phyloP scores from a whole-genome alignment of 257 asterid species.

The Jacaranda copaia region DNA sequence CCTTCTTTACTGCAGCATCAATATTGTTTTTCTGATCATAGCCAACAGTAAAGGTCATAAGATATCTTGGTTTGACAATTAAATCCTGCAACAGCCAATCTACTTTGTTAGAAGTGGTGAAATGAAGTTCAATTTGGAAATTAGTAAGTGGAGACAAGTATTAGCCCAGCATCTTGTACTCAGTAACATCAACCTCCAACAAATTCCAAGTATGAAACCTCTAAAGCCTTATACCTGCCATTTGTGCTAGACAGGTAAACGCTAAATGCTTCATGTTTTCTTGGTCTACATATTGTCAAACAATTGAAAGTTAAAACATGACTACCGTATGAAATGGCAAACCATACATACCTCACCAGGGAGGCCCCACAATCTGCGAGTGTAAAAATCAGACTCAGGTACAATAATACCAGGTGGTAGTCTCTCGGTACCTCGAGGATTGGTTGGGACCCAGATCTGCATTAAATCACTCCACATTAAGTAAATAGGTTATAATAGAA shows the following conservation, averaged over 20 bases:
- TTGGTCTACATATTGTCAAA: too few relatives aligned
- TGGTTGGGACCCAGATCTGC: conserved; percentile 86
- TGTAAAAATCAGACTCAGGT: conserved; percentile 71
- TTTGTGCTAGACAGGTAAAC: too few relatives aligned
- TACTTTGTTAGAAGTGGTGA: conserved; percentile 25
- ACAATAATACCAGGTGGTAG: conserved; percentile 76
- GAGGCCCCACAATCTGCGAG: conserved; percentile 82
- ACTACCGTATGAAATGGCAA: neutral
- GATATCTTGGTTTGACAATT: conserved; percentile 81
- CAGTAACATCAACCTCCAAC: too few relatives aligned
- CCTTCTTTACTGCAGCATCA: conserved; percentile 90
- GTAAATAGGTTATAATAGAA: neutral
- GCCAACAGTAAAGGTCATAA: conserved; percentile 89
- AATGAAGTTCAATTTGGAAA: neutral
- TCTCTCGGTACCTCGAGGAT: conserved; percentile 91
- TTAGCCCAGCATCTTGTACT: too few relatives aligned
- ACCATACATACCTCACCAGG: conserved; percentile 74
- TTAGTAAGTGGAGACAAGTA: neutral
- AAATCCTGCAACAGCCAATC: conserved; percentile 62
- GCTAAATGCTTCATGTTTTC: too few relatives aligned
- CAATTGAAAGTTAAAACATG: neutral
- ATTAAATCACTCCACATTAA: conserved; percentile 28
- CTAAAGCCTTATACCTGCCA: too few relatives aligned
- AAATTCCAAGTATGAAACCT: too few relatives aligned
- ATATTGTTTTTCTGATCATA: conserved; percentile 77